phyloP scores from a whole-genome alignment of 2,329 filamentous ascomycete species.

The Amphichorda felina region DNA sequence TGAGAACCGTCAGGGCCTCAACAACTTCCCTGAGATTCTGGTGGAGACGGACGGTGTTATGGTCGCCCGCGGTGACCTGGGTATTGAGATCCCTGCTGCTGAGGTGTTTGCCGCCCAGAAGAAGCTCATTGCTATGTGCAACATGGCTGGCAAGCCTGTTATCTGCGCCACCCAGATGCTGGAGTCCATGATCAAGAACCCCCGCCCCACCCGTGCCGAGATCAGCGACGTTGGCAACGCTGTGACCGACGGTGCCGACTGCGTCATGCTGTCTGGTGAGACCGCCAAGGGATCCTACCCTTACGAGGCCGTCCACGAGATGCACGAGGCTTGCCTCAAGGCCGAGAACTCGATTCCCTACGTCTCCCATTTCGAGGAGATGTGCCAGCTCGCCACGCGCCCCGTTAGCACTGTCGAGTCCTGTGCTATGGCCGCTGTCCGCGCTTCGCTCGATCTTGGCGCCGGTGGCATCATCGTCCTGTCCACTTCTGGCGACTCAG shows the following conservation, averaged over 20 bases:
- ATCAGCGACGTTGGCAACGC: conserved; percentile 98
- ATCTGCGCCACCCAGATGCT: conserved; percentile 99
- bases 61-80: conserved; percentile 91
- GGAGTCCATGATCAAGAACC: conserved; percentile 99
- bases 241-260: conserved; percentile 94
- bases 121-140: conserved; percentile 99
- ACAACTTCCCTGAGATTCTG: conserved; percentile 98
- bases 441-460: conserved; percentile 89
- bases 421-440: conserved; percentile 93
- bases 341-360: conserved; percentile 97
- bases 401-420: conserved; percentile 86
- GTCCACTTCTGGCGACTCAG: conserved; percentile 90
- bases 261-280: conserved; percentile 98
- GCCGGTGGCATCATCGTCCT: conserved; percentile 93
- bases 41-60: conserved; percentile 97
- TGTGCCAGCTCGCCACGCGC: conserved; percentile 70
- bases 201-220: conserved; percentile 92
- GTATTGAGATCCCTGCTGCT: conserved; percentile 96
- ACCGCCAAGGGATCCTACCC: conserved; percentile 97
- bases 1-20: conserved; percentile 98
- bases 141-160: conserved; percentile 95
- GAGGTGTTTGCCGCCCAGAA: conserved; percentile 99
- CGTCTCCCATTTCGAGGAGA: conserved; percentile 91
- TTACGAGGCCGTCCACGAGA: conserved; percentile 84
- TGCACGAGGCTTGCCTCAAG: conserved; percentile 95